These are phyloP conservation scores for Vitis vinifera DNA, from an alignment of 164 flowering plant species.

Conservation along the genomic window ASM3070453v1 NC_081810.1:3592501-3593000, in stretches of 20 bases:
- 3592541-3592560: no score
- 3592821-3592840: constrained; percentile 90
- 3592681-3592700: constrained; percentile 25
- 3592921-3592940: neutral
- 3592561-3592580: neutral
- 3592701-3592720: constrained; percentile 8
- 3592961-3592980: no score
- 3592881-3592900: constrained; percentile 95
- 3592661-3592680: constrained; percentile 88
- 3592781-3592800: neutral
- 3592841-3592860: constrained; percentile 97
- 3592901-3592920: constrained; percentile 30
- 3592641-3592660: constrained; percentile 96
- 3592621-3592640: constrained; percentile 43
- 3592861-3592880: constrained; percentile 98
- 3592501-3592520: no score
- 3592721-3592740: neutral
- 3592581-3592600: neutral
- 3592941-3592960: no score
- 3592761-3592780: neutral
- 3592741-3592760: neutral
- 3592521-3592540: no score
- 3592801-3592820: constrained; percentile 1
- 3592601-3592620: neutral
- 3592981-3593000: no score